Evolutionary conservation across 768 basidiomycete species (phyloP), one percentile per base, ranked within the genome.

Genomic region (Panellus pusillus): DNA sequence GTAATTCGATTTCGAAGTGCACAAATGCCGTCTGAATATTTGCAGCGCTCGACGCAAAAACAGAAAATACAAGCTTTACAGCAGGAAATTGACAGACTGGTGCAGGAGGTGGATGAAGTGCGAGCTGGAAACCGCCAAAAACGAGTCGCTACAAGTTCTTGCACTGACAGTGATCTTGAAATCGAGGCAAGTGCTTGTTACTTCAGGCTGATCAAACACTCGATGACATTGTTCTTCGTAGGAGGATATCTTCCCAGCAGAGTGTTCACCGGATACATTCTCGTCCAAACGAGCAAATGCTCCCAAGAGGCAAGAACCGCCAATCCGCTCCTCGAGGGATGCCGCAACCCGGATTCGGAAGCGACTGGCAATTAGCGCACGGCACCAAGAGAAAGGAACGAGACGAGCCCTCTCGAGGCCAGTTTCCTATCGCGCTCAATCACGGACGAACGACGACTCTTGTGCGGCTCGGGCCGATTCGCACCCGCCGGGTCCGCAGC

Each of bases 381-480:
- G 61, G 61, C 9, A 56, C 51, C 35, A 59, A 57, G 50, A 18
- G 56, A 14, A 60, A 55, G 45, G 58, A 39, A 31, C 46, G 41
- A 17, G 54, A 52, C 17, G 42, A 43, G 2, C 31, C 40, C 18
- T 7, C 44, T 18, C 12, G 49, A 15, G 32, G 35, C 14, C 60
- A 54, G 29, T 70, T 74, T 44, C 71, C 75, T 11, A 63, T 78
- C 32, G 57, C 61, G n/a, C 57, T 79, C 50, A 62, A 31, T 18
- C 70, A 70, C 27, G 74, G 75, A 1, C 68, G 67, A 9, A 72
- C 75, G 19, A 66, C 63, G 8, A 62, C 51, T 2, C 60, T 69
- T 0, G 67, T 78, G 4, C 74, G 75, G 31, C 56, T 70, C 27
- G 78, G 78, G n/a, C 74, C 72, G 3, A 74, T 64, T 55, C 67